These are phyloP conservation scores for Asclepias syriaca DNA, from an alignment of 257 asterid genomes.

Conservation along the genomic window DNA sequence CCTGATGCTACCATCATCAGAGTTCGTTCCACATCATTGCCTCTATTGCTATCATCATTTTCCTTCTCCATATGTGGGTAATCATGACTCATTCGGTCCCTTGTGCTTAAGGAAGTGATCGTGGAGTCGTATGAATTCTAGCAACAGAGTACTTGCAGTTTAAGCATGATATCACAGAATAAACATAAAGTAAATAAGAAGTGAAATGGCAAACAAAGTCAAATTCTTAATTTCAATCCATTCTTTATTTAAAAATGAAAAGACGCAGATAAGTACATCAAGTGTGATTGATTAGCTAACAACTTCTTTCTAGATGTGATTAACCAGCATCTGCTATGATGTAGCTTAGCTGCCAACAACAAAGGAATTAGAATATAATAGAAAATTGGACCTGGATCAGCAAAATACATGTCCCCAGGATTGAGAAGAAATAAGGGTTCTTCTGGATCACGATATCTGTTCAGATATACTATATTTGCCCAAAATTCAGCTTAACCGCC, in stretches of 20 bases:
- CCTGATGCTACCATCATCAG: constrained; percentile 50
- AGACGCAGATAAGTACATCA: background rate
- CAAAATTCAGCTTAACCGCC: background rate
- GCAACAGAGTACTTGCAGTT: constrained; percentile 8
- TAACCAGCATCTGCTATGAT: background rate
- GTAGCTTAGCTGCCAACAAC: background rate
- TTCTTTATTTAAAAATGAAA: background rate
- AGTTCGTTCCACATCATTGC: constrained; percentile 46
- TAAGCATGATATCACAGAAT: background rate
- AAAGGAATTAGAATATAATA: background rate
- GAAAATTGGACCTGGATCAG: background rate
- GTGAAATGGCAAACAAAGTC: background rate
- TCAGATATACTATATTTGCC: background rate
- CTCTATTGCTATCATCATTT: constrained; percentile 31
- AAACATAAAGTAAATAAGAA: background rate
- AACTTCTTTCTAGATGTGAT: background rate
- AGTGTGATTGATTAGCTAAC: background rate
- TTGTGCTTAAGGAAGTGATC: constrained; percentile 33
- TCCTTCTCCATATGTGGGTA: constrained; percentile 33
- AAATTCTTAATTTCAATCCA: background rate
- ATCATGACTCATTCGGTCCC: constrained; percentile 39
- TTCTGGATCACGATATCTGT: constrained; percentile 1
- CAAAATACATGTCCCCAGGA: background rate
- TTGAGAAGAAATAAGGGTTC: background rate
- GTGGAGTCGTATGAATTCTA: constrained; percentile 53